A percentile compares a stretch with the other conserved stretches of the same genome.
These are phyloP conservation scores for Stemphylium vesicarium DNA, from an alignment of 2,329 filamentous ascomycete species.

Conservation along the genomic window DNA sequence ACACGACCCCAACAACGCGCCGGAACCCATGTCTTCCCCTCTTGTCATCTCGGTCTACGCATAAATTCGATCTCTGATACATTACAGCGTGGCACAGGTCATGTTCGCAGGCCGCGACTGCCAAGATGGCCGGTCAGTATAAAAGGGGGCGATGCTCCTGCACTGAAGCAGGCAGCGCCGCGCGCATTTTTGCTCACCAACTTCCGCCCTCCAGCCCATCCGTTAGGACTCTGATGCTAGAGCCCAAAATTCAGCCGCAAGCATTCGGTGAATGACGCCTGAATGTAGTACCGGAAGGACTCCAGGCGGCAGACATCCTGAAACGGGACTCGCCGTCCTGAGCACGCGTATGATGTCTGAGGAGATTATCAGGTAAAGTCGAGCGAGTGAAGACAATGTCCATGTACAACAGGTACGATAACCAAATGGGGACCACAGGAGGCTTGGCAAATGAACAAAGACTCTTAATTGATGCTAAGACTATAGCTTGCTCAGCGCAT, in stretches of 20 bases:
- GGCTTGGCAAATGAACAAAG: neutral
- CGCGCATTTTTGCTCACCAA: slow-evolving; percentile 4
- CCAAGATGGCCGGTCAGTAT: slow-evolving; percentile 3
- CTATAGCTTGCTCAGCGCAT: neutral
- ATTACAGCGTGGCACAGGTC: slow-evolving; percentile 3
- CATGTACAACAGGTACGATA: neutral
- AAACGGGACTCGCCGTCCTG: neutral
- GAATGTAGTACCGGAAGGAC: neutral
- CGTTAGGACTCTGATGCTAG: neutral
- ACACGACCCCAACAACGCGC: slow-evolving; percentile 3
- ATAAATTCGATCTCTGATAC: neutral
- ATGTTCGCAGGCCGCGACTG: neutral
- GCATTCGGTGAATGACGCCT: neutral
- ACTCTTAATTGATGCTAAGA: slow-evolving; percentile 3
- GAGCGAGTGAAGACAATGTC: neutral
- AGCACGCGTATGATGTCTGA: neutral
- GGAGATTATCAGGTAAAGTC: neutral
- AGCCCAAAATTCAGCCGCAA: neutral
- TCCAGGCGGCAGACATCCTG: neutral
- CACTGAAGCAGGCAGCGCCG: slow-evolving; percentile 1
- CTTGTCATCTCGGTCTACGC: neutral
- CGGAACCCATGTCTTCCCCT: slow-evolving; percentile 1
- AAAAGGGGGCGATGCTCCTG: slow-evolving; percentile 1
- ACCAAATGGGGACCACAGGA: neutral
- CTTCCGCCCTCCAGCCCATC: neutral